Evolutionary conservation across 495 filamentous ascomycete genomes (phyloP).

Genomic region (Talaromyces liani): DNA sequence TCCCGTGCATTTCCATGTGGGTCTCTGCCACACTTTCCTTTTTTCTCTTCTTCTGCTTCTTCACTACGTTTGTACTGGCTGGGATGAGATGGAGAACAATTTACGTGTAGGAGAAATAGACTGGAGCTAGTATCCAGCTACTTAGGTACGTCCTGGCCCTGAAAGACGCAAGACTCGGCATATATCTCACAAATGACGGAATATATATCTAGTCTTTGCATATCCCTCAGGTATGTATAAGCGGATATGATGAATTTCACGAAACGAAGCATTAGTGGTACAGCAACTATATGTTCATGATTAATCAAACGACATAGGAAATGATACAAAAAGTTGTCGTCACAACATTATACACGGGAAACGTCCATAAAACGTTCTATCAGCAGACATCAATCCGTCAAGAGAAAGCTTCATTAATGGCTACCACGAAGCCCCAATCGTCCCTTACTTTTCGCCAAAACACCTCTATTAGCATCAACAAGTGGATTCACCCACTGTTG

Average conservation of each 20-base stretch:
- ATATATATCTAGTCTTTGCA: neutral
- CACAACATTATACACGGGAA: neutral
- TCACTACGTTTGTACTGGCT: no score
- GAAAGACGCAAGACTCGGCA: neutral
- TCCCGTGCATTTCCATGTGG: neutral
- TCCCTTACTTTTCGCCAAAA: slow-evolving; percentile 1
- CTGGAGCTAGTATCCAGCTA: neutral
- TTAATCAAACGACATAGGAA: no score
- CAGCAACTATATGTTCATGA: neutral
- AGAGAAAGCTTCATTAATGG: neutral
- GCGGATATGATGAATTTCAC: no score
- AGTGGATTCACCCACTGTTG: slow-evolving; percentile 1
- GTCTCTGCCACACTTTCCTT: neutral
- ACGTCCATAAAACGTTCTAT: neutral
- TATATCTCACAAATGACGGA: neutral
- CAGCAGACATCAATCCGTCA: neutral
- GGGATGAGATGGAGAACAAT: neutral
- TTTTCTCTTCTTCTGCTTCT: neutral
- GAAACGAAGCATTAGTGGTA: neutral
- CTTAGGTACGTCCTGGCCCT: neutral
- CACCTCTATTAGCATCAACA: slow-evolving; percentile 4
- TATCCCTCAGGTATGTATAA: neutral
- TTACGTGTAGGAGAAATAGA: neutral
- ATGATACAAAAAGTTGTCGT: no score
- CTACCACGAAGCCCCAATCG: neutral